These are phyloP conservation scores for Ajuga reptans DNA, from an alignment of 305 asterid genomes.

Conservation along the genomic window DNA sequence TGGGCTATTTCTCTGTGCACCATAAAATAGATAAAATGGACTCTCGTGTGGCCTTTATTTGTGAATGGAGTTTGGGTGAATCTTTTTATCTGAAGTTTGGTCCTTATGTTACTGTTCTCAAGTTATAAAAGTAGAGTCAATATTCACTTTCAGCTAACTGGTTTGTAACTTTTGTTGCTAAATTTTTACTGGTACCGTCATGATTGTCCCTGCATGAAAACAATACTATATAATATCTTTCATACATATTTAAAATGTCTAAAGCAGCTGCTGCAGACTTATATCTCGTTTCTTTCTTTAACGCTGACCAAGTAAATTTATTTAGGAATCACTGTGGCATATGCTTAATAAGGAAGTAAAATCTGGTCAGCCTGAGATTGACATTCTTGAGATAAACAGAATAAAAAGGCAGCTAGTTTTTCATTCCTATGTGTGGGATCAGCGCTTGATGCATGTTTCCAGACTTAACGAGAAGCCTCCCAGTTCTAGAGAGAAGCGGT, in stretches of 20 bases:
- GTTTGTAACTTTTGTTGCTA: slow-evolving; percentile 12
- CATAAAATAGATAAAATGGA: slow-evolving; percentile 6
- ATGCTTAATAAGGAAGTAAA: slow-evolving; percentile 34
- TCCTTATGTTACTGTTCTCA: background rate
- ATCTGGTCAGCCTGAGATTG: slow-evolving; percentile 51
- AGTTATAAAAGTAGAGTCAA: background rate
- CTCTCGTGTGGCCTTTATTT: background rate
- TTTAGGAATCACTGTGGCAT: slow-evolving; percentile 46
- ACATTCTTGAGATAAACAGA: slow-evolving; percentile 73
- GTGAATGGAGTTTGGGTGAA: background rate
- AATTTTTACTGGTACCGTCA: background rate
- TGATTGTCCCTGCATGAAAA: background rate
- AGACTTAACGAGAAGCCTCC: slow-evolving; percentile 41
- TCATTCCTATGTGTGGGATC: slow-evolving; percentile 77
- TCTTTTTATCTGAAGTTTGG: background rate
- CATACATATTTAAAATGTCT: slow-evolving; percentile 5
- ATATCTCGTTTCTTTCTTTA: background rate
- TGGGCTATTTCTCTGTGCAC: background rate
- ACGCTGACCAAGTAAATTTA: slow-evolving; percentile 7
- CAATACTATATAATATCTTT: slow-evolving; percentile 1
- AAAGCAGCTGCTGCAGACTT: slow-evolving; percentile 15
- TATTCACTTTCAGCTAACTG: background rate
- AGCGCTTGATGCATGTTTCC: slow-evolving; percentile 44
- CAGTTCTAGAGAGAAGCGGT: slow-evolving; percentile 33
- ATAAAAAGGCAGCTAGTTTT: slow-evolving; percentile 54